Percentiles rank a stretch among this genome's conserved stretches.
phyloP scores from a whole-genome alignment of 2,329 filamentous ascomycete species.

The Alternaria tenuissima region DNA sequence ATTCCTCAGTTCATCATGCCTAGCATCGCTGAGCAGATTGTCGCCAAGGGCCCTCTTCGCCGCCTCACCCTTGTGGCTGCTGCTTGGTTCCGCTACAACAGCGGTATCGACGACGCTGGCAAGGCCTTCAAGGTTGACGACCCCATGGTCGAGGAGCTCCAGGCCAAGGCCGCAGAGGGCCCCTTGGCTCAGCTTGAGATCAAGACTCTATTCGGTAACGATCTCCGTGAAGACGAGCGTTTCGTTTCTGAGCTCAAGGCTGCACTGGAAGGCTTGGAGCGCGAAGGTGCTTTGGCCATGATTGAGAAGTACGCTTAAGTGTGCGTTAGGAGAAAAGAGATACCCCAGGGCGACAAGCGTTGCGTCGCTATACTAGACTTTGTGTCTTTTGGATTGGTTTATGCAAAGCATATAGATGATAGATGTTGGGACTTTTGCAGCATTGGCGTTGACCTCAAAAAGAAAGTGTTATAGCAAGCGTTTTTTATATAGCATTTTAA shows the following conservation, averaged over 20 bases:
- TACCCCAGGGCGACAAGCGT: not conserved
- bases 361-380: not conserved
- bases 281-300: slow-evolving; percentile 32
- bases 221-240: slow-evolving; percentile 36
- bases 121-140: slow-evolving; percentile 34
- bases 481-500: slow-evolving; percentile 2
- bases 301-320: slow-evolving; percentile 30
- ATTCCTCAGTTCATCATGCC: slow-evolving; percentile 44
- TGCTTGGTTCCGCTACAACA: slow-evolving; percentile 41
- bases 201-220: slow-evolving; percentile 36
- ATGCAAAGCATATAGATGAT: slow-evolving; percentile 1
- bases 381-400: not conserved
- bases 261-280: slow-evolving; percentile 31
- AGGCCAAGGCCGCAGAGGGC: slow-evolving; percentile 29
- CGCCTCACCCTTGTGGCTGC: slow-evolving; percentile 37
- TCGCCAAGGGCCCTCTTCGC: slow-evolving; percentile 31
- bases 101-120: slow-evolving; percentile 34
- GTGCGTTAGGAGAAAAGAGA: not conserved
- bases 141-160: slow-evolving; percentile 38
- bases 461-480: slow-evolving; percentile 3
- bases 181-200: slow-evolving; percentile 20
- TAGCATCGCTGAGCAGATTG: slow-evolving; percentile 40
- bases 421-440: not conserved
- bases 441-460: slow-evolving; percentile 1
- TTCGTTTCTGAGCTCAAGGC: slow-evolving; percentile 37